Conservation (phyloP, 2,329 filamentous ascomycete species). For the Aspergillus tanneri region DNA sequence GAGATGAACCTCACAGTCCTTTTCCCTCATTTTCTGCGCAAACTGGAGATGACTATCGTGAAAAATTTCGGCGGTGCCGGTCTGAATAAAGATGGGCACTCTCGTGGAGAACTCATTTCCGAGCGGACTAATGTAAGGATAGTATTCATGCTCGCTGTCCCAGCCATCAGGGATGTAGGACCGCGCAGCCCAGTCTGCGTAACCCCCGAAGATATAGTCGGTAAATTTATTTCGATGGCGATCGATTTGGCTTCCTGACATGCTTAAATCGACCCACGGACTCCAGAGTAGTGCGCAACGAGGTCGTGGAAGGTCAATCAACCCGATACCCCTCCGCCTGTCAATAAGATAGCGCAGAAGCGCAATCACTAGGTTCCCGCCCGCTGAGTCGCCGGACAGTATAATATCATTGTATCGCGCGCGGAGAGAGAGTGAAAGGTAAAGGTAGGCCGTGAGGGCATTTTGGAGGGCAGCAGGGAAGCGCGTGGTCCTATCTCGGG, state of each 20-base stretch:
- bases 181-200: background rate
- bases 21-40: background rate
- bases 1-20: background rate
- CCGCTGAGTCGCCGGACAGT: conserved; percentile 25
- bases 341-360: conserved; percentile 20
- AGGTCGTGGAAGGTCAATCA: conserved; percentile 15
- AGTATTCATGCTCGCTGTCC: background rate
- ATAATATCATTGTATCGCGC: conserved; percentile 24
- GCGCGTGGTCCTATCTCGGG: conserved; percentile 17
- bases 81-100: background rate
- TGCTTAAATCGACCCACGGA: conserved; percentile 9
- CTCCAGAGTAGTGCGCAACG: conserved; percentile 20
- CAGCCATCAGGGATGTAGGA: background rate
- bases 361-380: conserved; percentile 22
- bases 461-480: conserved; percentile 29
- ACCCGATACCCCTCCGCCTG: conserved; percentile 6
- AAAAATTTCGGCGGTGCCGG: background rate
- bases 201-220: background rate
- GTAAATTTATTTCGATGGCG: background rate
- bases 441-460: conserved; percentile 22
- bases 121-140: background rate
- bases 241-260: background rate
- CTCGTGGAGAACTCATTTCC: background rate
- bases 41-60: background rate
- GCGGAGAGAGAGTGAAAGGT: conserved; percentile 18